Percentiles rank a stretch among this genome's conserved stretches.
phyloP scores from a whole-genome alignment of 2,329 filamentous ascomycete genomes.

The Aureobasidium sp. region DNA sequence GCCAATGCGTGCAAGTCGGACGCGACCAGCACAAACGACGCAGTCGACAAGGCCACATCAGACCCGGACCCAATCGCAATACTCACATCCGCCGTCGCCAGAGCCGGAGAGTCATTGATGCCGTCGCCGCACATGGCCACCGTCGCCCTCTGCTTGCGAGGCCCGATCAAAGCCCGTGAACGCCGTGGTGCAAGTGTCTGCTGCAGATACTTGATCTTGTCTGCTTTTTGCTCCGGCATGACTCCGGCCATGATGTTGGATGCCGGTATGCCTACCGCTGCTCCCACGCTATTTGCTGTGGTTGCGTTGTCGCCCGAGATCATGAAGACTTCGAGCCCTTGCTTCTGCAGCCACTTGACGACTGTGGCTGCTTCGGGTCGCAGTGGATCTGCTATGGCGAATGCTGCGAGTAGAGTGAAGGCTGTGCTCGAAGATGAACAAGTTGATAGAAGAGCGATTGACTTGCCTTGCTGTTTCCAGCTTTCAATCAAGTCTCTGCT shows the following conservation, averaged over 20 bases:
- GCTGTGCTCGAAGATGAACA: constrained; percentile 6
- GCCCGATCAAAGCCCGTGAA: background rate
- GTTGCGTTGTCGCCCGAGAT: constrained; percentile 82
- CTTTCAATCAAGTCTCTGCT: constrained; percentile 24
- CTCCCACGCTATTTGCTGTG: constrained; percentile 74
- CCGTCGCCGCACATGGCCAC: constrained; percentile 84
- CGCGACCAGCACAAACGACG: constrained; percentile 73
- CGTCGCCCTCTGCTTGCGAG: constrained; percentile 39
- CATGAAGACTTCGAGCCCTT: constrained; percentile 77
- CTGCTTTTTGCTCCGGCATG: constrained; percentile 73
- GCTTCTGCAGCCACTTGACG: constrained; percentile 50
- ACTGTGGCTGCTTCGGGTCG: constrained; percentile 56
- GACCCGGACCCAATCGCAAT: constrained; percentile 76
- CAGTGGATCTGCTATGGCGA: constrained; percentile 76
- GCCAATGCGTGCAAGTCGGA: constrained; percentile 63
- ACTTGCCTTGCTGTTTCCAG: constrained; percentile 39
- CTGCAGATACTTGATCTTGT: constrained; percentile 53
- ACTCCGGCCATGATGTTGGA: constrained; percentile 80
- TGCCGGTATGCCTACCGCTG: constrained; percentile 64
- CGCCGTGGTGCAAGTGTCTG: constrained; percentile 18
- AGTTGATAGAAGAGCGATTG: constrained; percentile 31
- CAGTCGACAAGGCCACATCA: constrained; percentile 75
- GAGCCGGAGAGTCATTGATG: constrained; percentile 77
- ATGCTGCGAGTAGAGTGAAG: constrained; percentile 53
- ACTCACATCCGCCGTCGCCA: constrained; percentile 72